A percentile compares a stretch with the other conserved stretches of the same genome.
These are phyloP conservation scores for Mytilinidion resinicola DNA, from an alignment of 495 filamentous ascomycete genomes.

Conservation along the genomic window DNA sequence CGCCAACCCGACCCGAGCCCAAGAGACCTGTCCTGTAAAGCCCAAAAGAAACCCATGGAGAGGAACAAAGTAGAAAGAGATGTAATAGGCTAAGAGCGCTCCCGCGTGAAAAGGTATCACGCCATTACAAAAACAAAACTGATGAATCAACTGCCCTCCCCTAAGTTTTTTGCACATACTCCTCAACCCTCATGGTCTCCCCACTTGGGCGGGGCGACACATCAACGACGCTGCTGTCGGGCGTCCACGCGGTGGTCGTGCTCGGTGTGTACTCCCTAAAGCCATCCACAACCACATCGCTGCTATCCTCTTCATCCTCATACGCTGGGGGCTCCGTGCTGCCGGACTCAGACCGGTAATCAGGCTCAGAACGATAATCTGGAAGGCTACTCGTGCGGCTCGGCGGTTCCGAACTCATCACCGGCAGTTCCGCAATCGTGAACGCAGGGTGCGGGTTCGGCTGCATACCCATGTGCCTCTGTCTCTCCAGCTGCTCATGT, in stretches of 20 bases:
- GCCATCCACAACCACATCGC: slow-evolving; percentile 25
- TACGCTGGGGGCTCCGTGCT: slow-evolving; percentile 13
- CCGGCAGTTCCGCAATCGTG: slow-evolving; percentile 10
- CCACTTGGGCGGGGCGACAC: slow-evolving; percentile 31
- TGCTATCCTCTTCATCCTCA: slow-evolving; percentile 21
- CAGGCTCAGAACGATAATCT: slow-evolving; percentile 23
- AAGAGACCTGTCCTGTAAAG: too few relatives aligned
- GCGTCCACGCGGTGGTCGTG: slow-evolving; percentile 24
- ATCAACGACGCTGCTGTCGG: slow-evolving; percentile 32
- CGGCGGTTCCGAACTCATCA: slow-evolving; percentile 14
- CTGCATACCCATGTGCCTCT: background rate
- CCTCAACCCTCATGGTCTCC: slow-evolving; percentile 30
- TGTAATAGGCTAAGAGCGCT: too few relatives aligned
- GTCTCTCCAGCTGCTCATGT: background rate
- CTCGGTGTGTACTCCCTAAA: slow-evolving; percentile 28
- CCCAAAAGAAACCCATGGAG: too few relatives aligned
- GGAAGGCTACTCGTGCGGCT: slow-evolving; percentile 29
- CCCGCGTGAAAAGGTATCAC: too few relatives aligned
- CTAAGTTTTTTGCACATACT: background rate
- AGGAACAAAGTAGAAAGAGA: too few relatives aligned
- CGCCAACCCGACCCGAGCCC: too few relatives aligned
- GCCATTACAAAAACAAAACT: too few relatives aligned
- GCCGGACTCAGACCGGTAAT: slow-evolving; percentile 13
- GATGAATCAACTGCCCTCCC: background rate
- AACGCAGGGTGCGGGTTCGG: background rate